Conservation (phyloP, 352 stramenopile species). For the Phytopythium aichiense region DNA sequence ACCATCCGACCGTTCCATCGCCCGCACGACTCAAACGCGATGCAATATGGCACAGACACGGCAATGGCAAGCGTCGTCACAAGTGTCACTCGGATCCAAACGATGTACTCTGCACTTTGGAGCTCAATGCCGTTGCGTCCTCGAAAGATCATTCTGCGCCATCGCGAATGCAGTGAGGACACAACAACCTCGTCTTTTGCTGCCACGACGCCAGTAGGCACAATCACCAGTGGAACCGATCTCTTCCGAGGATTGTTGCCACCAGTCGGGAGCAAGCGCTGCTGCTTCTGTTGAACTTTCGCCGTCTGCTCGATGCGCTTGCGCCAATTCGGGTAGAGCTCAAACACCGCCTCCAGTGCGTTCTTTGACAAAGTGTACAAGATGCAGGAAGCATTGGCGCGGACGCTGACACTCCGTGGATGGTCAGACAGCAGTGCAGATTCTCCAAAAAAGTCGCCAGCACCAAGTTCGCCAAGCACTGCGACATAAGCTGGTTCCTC, state of each 20-base stretch:
- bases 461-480: constrained; percentile 24
- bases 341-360: constrained; percentile 47
- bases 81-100: constrained; percentile 38
- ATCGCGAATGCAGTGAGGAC: not conserved
- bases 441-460: constrained; percentile 49
- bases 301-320: constrained; percentile 37
- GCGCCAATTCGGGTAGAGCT: constrained; percentile 49
- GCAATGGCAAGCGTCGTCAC: constrained; percentile 35
- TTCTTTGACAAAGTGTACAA: constrained; percentile 38
- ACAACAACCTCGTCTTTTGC: no score
- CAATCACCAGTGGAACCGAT: not conserved
- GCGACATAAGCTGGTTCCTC: not conserved
- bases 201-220: not conserved
- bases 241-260: not conserved
- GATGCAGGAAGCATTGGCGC: constrained; percentile 45
- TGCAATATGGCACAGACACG: constrained; percentile 43
- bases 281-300: constrained; percentile 31
- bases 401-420: constrained; percentile 29
- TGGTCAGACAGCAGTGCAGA: constrained; percentile 38
- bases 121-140: constrained; percentile 20
- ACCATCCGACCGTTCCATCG: constrained; percentile 24
- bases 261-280: not conserved
- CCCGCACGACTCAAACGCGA: constrained; percentile 39
- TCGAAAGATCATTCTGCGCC: not conserved
- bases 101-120: constrained; percentile 36